Conservation (phyloP, 805 yeast species). For the Wickerhamiella shivajii region DNA sequence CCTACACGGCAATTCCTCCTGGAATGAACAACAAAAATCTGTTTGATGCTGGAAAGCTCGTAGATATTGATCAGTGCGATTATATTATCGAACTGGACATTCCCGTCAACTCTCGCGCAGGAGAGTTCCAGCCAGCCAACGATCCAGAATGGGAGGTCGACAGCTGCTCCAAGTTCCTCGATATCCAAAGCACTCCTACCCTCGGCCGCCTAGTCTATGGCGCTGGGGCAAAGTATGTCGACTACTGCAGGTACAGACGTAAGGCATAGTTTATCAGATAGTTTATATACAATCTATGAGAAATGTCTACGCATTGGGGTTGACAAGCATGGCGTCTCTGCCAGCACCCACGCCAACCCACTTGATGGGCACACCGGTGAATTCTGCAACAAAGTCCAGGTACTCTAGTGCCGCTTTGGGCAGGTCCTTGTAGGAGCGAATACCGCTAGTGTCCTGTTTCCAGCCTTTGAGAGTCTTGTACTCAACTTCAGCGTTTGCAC, state of each 20-base stretch:
- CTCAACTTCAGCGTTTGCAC: constrained; percentile 84
- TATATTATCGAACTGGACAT: constrained; percentile 52
- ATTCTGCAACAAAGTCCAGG: constrained; percentile 74
- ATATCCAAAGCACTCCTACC: constrained; percentile 17
- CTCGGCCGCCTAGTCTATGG: constrained; percentile 19
- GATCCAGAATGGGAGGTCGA: constrained; percentile 15
- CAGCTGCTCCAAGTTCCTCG: constrained; percentile 17
- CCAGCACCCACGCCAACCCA: constrained; percentile 99
- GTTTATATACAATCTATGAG: neutral
- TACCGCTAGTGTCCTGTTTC: constrained; percentile 66
- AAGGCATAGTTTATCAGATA: constrained; percentile 2
- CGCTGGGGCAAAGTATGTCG: constrained; percentile 14
- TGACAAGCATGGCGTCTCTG: constrained; percentile 68
- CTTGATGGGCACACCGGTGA: constrained; percentile 65
- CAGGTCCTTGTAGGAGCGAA: constrained; percentile 56
- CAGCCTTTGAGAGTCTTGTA: constrained; percentile 91
- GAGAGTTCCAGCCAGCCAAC: constrained; percentile 26
- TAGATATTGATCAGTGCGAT: constrained; percentile 40
- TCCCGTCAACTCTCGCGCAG: constrained; percentile 31
- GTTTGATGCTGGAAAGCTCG: constrained; percentile 46
- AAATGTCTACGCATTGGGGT: constrained; percentile 6
- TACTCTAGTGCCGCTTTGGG: constrained; percentile 82
- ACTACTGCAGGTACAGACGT: constrained; percentile 20
- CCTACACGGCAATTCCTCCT: constrained; percentile 33
- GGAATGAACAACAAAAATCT: constrained; percentile 65